A percentile compares a stretch with the other conserved stretches of the same genome.
These are phyloP conservation scores for Boletales sp. DNA, from an alignment of 768 basidiomycete species.

Conservation along the genomic window DNA sequence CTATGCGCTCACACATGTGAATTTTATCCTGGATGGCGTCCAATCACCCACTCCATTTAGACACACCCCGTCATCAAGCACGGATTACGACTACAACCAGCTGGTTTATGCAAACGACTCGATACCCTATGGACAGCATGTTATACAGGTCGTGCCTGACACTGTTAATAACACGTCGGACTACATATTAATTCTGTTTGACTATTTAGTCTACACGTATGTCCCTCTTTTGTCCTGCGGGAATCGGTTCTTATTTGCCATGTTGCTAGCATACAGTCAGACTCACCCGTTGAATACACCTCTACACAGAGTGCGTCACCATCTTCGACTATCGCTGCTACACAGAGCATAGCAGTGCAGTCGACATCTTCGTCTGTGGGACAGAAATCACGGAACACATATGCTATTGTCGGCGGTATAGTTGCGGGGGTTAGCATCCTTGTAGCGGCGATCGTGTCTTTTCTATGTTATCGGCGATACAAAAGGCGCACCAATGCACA, in stretches of 20 bases:
- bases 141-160: conserved; percentile 1
- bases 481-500: not conserved
- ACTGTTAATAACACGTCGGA: not conserved
- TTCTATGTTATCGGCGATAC: conserved; percentile 2
- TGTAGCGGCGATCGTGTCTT: not conserved
- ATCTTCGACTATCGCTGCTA: too few species aligned
- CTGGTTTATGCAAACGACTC: conserved; percentile 8
- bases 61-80: not conserved
- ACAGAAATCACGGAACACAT: not conserved
- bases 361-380: not conserved
- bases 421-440: not conserved
- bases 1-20: not conserved
- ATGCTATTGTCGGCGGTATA: conserved; percentile 5
- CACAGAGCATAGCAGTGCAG: not conserved
- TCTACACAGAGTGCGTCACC: too few species aligned
- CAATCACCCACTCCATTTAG: not conserved
- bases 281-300: too few species aligned
- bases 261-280: not conserved
- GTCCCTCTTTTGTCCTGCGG: not conserved
- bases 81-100: conserved; percentile 10
- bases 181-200: conserved; percentile 9
- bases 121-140: conserved; percentile 1
- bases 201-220: conserved; percentile 17
- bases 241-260: too few species aligned
- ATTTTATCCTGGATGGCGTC: conserved; percentile 7